phyloP scores from a whole-genome alignment of 768 basidiomycete species.

The Macrolepiota fuliginosa region DNA sequence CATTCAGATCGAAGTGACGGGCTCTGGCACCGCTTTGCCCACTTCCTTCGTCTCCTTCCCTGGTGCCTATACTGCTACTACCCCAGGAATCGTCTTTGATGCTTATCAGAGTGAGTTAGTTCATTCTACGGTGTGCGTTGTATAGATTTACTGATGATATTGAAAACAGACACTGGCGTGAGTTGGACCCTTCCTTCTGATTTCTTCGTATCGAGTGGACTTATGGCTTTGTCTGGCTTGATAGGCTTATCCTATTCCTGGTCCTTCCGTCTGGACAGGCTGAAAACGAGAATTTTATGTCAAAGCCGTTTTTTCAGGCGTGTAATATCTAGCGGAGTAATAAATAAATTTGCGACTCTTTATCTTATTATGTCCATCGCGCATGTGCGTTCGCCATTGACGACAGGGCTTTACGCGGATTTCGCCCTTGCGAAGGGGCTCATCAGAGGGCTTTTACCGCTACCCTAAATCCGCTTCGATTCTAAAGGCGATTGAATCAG shows the following conservation, averaged over 20 bases:
- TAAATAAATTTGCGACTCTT: background rate
- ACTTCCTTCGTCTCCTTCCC: conserved; percentile 47
- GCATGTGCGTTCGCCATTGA: no score
- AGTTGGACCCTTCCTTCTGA: background rate
- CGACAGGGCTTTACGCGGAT: no score
- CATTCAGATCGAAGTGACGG: conserved; percentile 42
- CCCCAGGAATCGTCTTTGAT: conserved; percentile 34
- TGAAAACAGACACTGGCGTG: conserved; percentile 9
- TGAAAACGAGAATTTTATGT: conserved; percentile 8
- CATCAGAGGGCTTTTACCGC: no score
- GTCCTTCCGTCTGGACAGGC: conserved; percentile 32
- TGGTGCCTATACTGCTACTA: conserved; percentile 33
- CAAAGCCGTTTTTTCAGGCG: background rate
- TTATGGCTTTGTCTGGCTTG: background rate
- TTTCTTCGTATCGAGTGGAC: background rate
- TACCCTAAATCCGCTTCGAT: no score
- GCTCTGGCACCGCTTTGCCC: conserved; percentile 38
- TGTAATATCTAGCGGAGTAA: background rate
- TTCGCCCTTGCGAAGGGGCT: no score
- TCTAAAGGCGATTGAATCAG: no score
- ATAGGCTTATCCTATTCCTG: conserved; percentile 38
- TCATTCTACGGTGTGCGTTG: background rate
- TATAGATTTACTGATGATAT: background rate
- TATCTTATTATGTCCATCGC: background rate
- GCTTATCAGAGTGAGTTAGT: conserved; percentile 27